phyloP scores from a whole-genome alignment of 2,329 filamentous ascomycete genomes.

The Canariomyces notabilis region DNA sequence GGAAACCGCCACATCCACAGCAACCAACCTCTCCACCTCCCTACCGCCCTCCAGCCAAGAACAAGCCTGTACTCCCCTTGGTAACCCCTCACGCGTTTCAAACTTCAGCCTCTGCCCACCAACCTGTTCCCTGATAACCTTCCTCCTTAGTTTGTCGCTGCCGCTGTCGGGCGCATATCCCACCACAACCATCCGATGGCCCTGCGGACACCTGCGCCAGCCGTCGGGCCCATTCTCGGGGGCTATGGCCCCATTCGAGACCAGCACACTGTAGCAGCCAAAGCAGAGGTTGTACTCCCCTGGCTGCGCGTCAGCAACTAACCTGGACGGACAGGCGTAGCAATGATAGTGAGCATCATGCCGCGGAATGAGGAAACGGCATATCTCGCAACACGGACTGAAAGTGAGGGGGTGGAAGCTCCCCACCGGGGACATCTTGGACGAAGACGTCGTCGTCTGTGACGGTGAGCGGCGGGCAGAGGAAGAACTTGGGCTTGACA shows the following conservation, averaged over 20 bases:
- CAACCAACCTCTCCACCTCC: conserved; percentile 44
- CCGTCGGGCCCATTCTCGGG: conserved; percentile 71
- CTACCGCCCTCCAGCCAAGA: conserved; percentile 41
- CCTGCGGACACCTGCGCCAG: conserved; percentile 75
- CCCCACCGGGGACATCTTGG: conserved; percentile 32
- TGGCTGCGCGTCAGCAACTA: conserved; percentile 34
- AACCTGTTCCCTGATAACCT: conserved; percentile 67
- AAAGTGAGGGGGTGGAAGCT: conserved; percentile 65
- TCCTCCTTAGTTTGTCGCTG: conserved; percentile 60
- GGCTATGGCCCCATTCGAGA: conserved; percentile 59
- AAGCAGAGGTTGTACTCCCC: conserved; percentile 88
- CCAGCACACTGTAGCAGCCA: conserved; percentile 67
- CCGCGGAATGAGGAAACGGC: conserved; percentile 60
- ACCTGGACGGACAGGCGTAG: conserved; percentile 57
- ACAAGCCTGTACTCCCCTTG: conserved; percentile 46
- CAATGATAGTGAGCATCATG: conserved; percentile 73
- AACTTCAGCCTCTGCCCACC: conserved; percentile 68
- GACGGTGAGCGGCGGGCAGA: background rate
- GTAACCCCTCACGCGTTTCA: conserved; percentile 43
- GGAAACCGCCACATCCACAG: conserved; percentile 45
- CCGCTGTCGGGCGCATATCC: conserved; percentile 53
- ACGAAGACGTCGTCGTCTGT: too few relatives aligned
- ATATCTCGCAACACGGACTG: conserved; percentile 72
- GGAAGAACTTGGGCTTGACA: background rate
- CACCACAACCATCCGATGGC: conserved; percentile 80